phyloP scores from a whole-genome alignment of 192 early-diverging fungal genomes.

The Coemansia javaensis region DNA sequence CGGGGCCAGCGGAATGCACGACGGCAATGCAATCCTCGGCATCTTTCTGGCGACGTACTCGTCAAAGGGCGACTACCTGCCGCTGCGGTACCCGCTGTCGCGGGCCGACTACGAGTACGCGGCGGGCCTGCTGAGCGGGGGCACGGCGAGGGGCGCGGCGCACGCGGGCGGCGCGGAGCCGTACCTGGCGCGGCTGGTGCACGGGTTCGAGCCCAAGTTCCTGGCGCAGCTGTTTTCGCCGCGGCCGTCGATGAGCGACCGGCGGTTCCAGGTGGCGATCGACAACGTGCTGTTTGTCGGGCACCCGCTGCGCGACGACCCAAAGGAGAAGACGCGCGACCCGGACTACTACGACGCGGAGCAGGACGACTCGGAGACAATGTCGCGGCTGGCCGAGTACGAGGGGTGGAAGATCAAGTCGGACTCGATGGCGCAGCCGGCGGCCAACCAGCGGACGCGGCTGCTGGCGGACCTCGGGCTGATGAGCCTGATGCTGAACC shows the following conservation, averaged over 20 bases:
- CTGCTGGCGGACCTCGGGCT: conserved; percentile 46
- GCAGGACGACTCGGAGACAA: conserved; percentile 51
- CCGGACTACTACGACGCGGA: conserved; percentile 61
- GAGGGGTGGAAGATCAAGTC: conserved; percentile 45
- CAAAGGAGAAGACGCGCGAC: conserved; percentile 50
- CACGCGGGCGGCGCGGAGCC: neutral
- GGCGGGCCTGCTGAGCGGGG: conserved; percentile 20
- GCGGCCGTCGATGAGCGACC: conserved; percentile 71
- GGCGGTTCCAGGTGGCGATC: conserved; percentile 79
- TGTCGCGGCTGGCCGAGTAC: conserved; percentile 35
- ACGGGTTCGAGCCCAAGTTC: conserved; percentile 69
- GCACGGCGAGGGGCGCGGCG: neutral
- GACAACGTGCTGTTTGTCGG: conserved; percentile 84
- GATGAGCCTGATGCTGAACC: conserved; percentile 40
- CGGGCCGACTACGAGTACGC: conserved; percentile 28
- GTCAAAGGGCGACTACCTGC: conserved; percentile 47
- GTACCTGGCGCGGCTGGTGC: conserved; percentile 40
- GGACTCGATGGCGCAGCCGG: conserved; percentile 15
- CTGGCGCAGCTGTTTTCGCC: conserved; percentile 87
- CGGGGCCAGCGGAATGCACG: conserved; percentile 24
- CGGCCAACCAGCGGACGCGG: conserved; percentile 22
- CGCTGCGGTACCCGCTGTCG: conserved; percentile 36
- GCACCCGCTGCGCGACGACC: conserved; percentile 57
- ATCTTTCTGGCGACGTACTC: conserved; percentile 50
- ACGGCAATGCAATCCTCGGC: conserved; percentile 34